Conservation (phyloP, 2,329 filamentous ascomycete genomes). For the Diplodia corticola region DNA sequence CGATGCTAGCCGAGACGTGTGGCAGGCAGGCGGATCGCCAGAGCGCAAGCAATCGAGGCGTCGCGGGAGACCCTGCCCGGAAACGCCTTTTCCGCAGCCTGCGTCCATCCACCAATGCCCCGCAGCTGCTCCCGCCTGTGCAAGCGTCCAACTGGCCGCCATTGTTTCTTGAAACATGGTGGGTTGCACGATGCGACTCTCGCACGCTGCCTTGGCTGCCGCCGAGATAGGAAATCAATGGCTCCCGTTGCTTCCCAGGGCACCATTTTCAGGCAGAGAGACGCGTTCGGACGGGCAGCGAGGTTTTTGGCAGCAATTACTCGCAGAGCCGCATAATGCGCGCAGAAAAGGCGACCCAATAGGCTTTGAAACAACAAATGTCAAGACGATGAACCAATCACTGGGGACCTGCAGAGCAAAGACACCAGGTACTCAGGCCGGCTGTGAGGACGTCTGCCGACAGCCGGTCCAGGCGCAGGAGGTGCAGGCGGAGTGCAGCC, state of each 20-base stretch:
- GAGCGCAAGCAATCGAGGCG: conserved; percentile 2
- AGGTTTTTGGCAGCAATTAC: neutral
- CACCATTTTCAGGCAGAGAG: neutral
- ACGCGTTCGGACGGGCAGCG: neutral
- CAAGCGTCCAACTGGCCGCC: neutral
- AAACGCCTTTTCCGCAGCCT: conserved; percentile 16
- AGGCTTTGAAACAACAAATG: neutral
- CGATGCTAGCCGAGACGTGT: conserved; percentile 11
- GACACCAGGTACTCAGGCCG: neutral
- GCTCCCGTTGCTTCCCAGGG: neutral
- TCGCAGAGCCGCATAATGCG: neutral
- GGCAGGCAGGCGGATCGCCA: neutral
- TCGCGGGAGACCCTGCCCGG: conserved; percentile 3
- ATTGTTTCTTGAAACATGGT: neutral
- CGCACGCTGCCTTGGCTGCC: neutral
- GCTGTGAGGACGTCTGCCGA: conserved; percentile 2
- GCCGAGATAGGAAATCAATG: neutral
- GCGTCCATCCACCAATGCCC: conserved; percentile 16
- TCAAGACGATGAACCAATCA: neutral
- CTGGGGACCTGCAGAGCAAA: neutral
- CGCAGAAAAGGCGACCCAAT: neutral
- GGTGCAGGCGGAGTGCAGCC: conserved; percentile 9
- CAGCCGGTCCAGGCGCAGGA: neutral
- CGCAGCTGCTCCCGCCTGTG: neutral
- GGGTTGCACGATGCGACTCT: neutral